A percentile compares a stretch with the other conserved stretches of the same genome.
phyloP scores from a whole-genome alignment of 306 rosid species.

The Erythrophleum fordii region DNA sequence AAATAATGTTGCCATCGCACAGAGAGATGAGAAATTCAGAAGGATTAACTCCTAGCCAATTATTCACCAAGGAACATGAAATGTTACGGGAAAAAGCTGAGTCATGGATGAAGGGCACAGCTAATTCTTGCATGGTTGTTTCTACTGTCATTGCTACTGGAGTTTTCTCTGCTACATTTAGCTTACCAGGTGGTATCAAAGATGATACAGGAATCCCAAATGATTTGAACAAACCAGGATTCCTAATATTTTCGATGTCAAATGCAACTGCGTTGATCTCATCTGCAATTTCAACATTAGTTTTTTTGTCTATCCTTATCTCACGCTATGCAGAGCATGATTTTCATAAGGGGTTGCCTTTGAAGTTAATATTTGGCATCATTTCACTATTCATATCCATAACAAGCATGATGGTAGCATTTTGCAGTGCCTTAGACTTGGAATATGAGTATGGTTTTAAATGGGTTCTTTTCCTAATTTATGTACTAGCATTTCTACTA shows the following conservation, averaged over 20 bases:
- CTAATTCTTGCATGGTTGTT: no score
- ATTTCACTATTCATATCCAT: conserved; percentile 33
- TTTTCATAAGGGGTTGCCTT: conserved; percentile 29
- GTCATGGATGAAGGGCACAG: no score
- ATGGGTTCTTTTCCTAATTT: conserved; percentile 16
- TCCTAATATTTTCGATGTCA: no score
- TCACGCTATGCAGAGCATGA: conserved; percentile 29
- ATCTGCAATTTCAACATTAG: neutral
- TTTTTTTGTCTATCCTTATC: conserved; percentile 40
- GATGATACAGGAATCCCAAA: no score
- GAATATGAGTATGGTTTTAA: neutral
- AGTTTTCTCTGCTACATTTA: no score
- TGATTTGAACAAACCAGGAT: no score
- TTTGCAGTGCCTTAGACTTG: conserved; percentile 31
- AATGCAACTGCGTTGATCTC: no score
- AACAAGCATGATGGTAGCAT: conserved; percentile 31
- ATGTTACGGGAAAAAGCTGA: no score
- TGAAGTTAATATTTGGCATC: conserved; percentile 38
- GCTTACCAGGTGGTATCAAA: no score
- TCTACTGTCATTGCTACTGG: no score
- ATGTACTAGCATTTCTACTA: neutral
- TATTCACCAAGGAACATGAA: no score
- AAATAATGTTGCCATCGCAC: conserved; percentile 2
- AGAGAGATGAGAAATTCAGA: neutral
- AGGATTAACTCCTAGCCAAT: no score